Conservation (phyloP, 2,329 filamentous ascomycete genomes). For the Microsporum ferrugineum region DNA sequence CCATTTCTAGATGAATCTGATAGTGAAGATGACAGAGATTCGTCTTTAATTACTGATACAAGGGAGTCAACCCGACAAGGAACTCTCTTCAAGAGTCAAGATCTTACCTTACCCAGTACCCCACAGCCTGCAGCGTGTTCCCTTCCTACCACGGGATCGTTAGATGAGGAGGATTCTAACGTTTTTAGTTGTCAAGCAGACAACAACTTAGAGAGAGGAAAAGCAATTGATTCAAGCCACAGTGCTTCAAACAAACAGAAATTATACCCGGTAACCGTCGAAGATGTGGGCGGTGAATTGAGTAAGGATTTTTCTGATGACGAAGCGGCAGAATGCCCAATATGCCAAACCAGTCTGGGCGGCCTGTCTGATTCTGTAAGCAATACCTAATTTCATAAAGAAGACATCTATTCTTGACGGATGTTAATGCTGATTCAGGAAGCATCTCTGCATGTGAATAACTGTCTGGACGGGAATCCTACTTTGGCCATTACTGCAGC, state of each 20-base stretch:
- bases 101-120: background rate
- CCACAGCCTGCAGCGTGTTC: background rate
- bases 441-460: conserved; percentile 76
- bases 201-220: conserved; percentile 10
- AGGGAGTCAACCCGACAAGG: background rate
- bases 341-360: conserved; percentile 57
- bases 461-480: conserved; percentile 75
- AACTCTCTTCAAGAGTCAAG: background rate
- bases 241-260: background rate
- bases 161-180: conserved; percentile 2
- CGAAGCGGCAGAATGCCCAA: conserved; percentile 51
- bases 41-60: background rate
- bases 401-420: background rate
- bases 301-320: conserved; percentile 3
- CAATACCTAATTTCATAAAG: conserved; percentile 6
- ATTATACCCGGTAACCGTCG: background rate
- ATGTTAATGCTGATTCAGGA: conserved; percentile 42
- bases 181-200: background rate
- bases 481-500: conserved; percentile 23
- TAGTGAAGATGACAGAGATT: conserved; percentile 38
- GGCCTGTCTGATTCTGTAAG: conserved; percentile 42
- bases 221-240: conserved; percentile 38
- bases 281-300: background rate
- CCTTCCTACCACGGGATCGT: background rate
- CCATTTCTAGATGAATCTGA: conserved; percentile 40